Percentiles rank a stretch among this genome's conserved stretches.
phyloP scores from a whole-genome alignment of 1,139 yeast species.

The Nakaseomyces bracarensis region DNA sequence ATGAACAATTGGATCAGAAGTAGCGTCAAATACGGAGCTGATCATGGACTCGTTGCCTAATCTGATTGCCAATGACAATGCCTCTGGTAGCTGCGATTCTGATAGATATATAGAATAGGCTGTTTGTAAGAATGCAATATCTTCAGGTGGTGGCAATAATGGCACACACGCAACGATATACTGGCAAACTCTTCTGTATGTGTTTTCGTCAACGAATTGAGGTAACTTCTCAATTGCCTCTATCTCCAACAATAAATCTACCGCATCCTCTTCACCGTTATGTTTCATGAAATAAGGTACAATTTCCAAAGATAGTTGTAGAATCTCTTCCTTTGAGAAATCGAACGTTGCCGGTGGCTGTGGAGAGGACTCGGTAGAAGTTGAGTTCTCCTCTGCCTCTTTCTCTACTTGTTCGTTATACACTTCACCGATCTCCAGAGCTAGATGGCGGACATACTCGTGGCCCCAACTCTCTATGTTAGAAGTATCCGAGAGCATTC shows the following conservation, averaged over 20 bases:
- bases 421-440: slow-evolving; percentile 87
- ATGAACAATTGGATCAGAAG: slow-evolving; percentile 64
- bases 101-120: slow-evolving; percentile 83
- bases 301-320: slow-evolving; percentile 63
- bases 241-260: slow-evolving; percentile 80
- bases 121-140: slow-evolving; percentile 73
- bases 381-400: slow-evolving; percentile 33
- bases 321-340: slow-evolving; percentile 39
- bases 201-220: slow-evolving; percentile 74
- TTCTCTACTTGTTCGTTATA: slow-evolving; percentile 60
- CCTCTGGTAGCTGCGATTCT: slow-evolving; percentile 79
- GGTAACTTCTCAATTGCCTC: slow-evolving; percentile 80
- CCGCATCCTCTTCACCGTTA: slow-evolving; percentile 98
- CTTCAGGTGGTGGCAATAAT: slow-evolving; percentile 91
- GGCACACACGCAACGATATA: slow-evolving; percentile 96
- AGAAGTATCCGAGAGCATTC: slow-evolving; percentile 57
- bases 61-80: slow-evolving; percentile 80
- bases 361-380: slow-evolving; percentile 14
- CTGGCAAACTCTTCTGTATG: slow-evolving; percentile 82
- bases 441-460: slow-evolving; percentile 91
- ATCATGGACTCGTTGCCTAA: slow-evolving; percentile 76
- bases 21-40: slow-evolving; percentile 66
- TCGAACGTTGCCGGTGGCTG: slow-evolving; percentile 14
- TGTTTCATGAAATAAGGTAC: slow-evolving; percentile 88
- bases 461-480: slow-evolving; percentile 92